Percentiles rank a stretch among this genome's conserved stretches.
Conservation (phyloP, 202 grass and related monocot species). For the Setaria viridis region DNA sequence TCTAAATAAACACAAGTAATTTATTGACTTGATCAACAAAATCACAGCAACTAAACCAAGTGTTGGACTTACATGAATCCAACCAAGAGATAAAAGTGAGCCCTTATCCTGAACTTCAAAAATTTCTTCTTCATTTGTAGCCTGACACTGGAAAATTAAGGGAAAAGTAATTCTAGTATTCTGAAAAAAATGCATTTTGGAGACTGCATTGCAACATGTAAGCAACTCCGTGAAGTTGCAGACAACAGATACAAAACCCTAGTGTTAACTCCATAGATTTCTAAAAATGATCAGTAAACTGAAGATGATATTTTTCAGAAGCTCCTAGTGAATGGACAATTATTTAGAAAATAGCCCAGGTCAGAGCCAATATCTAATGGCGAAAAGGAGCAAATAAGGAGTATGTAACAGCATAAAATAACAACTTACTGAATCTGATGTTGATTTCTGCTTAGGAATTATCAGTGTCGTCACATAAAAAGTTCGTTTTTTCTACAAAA, state of each 20-base stretch:
- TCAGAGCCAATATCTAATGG: slow-evolving; percentile 11
- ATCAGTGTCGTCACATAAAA: slow-evolving; percentile 95
- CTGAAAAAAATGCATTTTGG: slow-evolving; percentile 14
- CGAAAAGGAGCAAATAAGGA: slow-evolving; percentile 14
- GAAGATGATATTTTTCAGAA: slow-evolving; percentile 28
- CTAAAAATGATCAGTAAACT: background rate
- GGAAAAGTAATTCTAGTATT: slow-evolving; percentile 31
- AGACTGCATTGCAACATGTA: slow-evolving; percentile 28
- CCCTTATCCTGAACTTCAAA: slow-evolving; percentile 98
- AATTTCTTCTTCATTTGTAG: slow-evolving; percentile 99
- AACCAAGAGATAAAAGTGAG: slow-evolving; percentile 94
- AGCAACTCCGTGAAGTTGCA: background rate
- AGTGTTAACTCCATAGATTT: slow-evolving; percentile 28
- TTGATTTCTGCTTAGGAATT: slow-evolving; percentile 95
- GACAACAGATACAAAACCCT: background rate
- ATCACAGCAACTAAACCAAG: slow-evolving; percentile 17
- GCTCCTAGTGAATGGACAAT: slow-evolving; percentile 1
- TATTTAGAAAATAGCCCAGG: slow-evolving; percentile 28
- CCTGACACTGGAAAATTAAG: slow-evolving; percentile 76
- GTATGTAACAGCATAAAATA: slow-evolving; percentile 38
- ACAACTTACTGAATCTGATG: slow-evolving; percentile 94
- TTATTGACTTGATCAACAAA: slow-evolving; percentile 28
- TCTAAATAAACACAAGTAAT: background rate
- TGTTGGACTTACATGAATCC: slow-evolving; percentile 92
- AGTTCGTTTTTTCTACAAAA: slow-evolving; percentile 87